Conservation (phyloP, 345 rosid species). For the Psidium friedrichsthalianum region DNA sequence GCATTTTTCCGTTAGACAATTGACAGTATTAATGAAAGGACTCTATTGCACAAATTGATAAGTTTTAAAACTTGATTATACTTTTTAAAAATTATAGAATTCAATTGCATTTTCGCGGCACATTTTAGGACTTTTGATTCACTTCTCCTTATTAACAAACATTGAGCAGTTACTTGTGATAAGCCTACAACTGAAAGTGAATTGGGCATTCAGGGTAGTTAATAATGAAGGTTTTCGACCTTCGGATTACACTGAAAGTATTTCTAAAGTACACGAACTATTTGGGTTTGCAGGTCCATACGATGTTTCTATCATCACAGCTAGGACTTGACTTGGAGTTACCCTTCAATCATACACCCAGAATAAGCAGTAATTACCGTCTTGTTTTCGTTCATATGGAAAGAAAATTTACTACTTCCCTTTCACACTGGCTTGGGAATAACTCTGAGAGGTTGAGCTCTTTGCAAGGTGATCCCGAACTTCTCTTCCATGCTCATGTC, state of each 20-base stretch:
- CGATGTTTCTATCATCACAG: neutral
- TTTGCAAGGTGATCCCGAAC: slow-evolving; percentile 18
- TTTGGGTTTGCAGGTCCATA: neutral
- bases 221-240: neutral
- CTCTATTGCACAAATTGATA: no score
- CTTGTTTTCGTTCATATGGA: neutral
- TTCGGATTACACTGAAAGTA: neutral
- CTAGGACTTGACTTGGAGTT: neutral
- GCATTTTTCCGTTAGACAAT: no score
- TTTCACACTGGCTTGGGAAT: neutral
- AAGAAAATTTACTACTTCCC: neutral
- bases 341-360: neutral
- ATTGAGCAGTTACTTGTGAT: neutral
- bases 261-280: neutral
- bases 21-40: no score
- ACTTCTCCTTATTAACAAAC: neutral
- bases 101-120: no score
- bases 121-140: no score
- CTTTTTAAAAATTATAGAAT: no score
- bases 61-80: no score
- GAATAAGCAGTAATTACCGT: neutral
- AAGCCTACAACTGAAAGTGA: neutral
- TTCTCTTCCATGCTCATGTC: slow-evolving; percentile 26
- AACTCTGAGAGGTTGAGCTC: slow-evolving; percentile 24
- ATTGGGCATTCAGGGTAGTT: neutral